Percentiles rank a stretch among this genome's conserved stretches.
phyloP scores from a whole-genome alignment of 768 basidiomycete genomes.

The Coprinellus micaceus region DNA sequence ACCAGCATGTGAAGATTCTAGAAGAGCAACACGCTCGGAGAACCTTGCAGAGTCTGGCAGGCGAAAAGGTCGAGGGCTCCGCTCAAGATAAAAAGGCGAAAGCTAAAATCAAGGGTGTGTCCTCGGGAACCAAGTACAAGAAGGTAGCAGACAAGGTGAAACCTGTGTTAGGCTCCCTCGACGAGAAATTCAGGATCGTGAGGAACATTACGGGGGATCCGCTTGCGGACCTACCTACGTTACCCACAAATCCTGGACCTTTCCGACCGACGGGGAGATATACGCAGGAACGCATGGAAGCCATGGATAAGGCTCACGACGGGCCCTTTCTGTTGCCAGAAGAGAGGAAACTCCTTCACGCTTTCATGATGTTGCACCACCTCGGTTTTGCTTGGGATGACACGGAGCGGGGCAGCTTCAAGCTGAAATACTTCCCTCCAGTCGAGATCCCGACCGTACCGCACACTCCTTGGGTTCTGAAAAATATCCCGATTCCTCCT shows the following conservation, averaged over 20 bases:
- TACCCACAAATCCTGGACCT: conserved; percentile 15
- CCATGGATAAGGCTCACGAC: conserved; percentile 17
- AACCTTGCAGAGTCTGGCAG: neutral
- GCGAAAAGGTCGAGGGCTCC: neutral
- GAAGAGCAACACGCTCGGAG: neutral
- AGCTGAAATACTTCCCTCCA: conserved; percentile 14
- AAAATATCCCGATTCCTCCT: conserved; percentile 12
- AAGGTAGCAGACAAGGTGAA: conserved; percentile 24
- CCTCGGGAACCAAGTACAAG: conserved; percentile 26
- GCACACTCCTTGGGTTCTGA: conserved; percentile 11
- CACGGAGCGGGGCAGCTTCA: conserved; percentile 13
- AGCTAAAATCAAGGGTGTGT: neutral
- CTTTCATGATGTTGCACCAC: conserved; percentile 10
- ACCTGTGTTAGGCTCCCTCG: conserved; percentile 20
- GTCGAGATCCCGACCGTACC: conserved; percentile 11
- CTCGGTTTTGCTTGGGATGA: conserved; percentile 20
- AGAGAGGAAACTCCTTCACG: conserved; percentile 17
- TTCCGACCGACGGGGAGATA: conserved; percentile 23
- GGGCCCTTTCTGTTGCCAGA: conserved; percentile 16
- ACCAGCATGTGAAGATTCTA: too few species aligned
- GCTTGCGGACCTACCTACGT: conserved; percentile 17
- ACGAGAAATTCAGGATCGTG: conserved; percentile 22
- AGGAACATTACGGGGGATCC: conserved; percentile 27
- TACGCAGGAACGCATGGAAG: conserved; percentile 19
- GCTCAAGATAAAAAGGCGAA: neutral